Evolutionary conservation across 768 basidiomycete genomes (phyloP).

Genomic region (Ephemerocybe angulata): DNA sequence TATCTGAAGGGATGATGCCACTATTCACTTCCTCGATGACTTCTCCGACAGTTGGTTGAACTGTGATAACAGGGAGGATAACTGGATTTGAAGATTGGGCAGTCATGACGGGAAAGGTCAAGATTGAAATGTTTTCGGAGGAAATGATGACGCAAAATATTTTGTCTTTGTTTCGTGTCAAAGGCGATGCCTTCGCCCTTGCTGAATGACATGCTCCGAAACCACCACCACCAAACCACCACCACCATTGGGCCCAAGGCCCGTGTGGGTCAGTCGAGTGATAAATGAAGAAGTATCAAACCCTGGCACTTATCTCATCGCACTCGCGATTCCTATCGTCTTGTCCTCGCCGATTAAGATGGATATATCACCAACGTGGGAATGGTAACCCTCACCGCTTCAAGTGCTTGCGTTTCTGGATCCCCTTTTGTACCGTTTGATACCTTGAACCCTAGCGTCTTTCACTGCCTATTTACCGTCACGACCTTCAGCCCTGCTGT

Average conservation of each 20-base stretch:
- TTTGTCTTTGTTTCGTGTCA: too few relatives aligned
- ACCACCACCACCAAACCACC: too few relatives aligned
- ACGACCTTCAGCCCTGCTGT: too few relatives aligned
- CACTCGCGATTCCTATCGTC: not conserved
- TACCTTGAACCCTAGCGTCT: not conserved
- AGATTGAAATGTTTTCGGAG: too few relatives aligned
- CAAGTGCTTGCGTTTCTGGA: not conserved
- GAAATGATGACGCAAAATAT: too few relatives aligned
- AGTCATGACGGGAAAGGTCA: too few relatives aligned
- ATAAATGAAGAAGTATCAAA: too few relatives aligned
- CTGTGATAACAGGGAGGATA: constrained; percentile 48
- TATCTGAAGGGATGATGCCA: constrained; percentile 53
- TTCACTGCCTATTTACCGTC: not conserved
- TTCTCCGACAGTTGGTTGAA: constrained; percentile 57
- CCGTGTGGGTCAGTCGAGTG: too few relatives aligned
- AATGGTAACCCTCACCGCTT: not conserved
- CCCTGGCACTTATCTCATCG: not conserved
- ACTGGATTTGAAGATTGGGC: not conserved
- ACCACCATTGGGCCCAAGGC: too few relatives aligned
- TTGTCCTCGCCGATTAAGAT: not conserved
- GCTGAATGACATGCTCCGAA: too few relatives aligned
- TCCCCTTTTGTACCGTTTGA: not conserved
- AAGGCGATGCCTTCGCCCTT: too few relatives aligned
- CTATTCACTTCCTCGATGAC: constrained; percentile 63
- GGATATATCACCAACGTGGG: not conserved